Base-by-base conservation (phyloP, 345 rosid genomes). In the Balakata baccata region DNA sequence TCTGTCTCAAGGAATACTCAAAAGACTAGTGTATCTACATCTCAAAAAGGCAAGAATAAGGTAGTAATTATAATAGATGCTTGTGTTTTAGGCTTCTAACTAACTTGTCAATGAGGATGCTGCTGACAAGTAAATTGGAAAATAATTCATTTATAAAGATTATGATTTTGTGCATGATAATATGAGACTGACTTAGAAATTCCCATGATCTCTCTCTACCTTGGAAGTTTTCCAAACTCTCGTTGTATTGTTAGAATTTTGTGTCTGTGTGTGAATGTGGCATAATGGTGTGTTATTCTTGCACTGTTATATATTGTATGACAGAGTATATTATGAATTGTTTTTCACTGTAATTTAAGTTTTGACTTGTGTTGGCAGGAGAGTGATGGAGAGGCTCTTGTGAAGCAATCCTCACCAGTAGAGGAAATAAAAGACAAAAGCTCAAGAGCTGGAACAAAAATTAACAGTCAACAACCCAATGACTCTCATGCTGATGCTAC, bases 351-450 rank as follows among this genome's bases (percentile, higher is more conserved):
- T 41, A 12, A 17, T 12, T 64, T 64, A 23, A 49, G 59, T 43
- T 67, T 62, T 63, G 56, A 51, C 72, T 18, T 23, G 34, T 71
- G 45, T 63, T 66, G 39, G 77, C 83, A 85, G 88, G 86, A 81
- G 73, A 87, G 69, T 64, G 43, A 73, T 39, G 77, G 66, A 65
- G 45, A 83, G 61, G 64, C 39, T 78, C 73, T 81, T 69, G 75
- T 74, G 57, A 83, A 85, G 85, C 66, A 61, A 68, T 64, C 85
- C 51, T 4, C 45, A 50, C 54, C 71, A 45, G 74, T 81, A 0
- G 88, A 89, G 78, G 82, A 82, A 80, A 68, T 78, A 73, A 82
- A 65, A 64, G 71, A 69, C 58, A 87, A 71, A 77, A 83, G 86
- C 66, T 67, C 54, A 38, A 57, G 65, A 60, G 74, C 45, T 51